Evolutionary conservation across 1,139 yeast species (phyloP).

Genomic region (Arxiozyma slooffiae): DNA sequence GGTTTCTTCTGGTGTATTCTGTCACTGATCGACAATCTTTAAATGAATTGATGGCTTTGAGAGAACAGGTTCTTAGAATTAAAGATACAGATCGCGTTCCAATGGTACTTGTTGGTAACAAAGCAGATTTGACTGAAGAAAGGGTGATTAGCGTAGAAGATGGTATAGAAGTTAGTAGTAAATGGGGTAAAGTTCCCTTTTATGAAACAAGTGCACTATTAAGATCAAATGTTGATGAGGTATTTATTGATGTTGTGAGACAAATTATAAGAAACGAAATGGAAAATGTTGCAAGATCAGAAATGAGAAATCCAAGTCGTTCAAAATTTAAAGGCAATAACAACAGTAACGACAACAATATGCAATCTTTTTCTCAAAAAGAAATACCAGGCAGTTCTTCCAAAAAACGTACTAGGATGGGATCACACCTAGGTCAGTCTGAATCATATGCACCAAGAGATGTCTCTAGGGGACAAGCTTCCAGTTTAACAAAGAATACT

Average conservation of each 20-base stretch:
- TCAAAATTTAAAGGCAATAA: not conserved
- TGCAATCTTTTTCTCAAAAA: not conserved
- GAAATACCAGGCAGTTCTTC: not conserved
- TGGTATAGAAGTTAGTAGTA: constrained; percentile 71
- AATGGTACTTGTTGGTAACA: constrained; percentile 81
- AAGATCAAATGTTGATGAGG: constrained; percentile 82
- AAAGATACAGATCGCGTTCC: constrained; percentile 71
- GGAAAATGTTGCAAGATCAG: constrained; percentile 18
- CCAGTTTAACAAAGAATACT: not conserved
- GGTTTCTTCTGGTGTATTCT: constrained; percentile 78
- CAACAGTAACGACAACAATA: not conserved
- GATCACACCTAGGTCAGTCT: not conserved
- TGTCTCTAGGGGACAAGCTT: not conserved
- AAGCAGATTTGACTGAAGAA: constrained; percentile 69
- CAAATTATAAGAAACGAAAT: constrained; percentile 71
- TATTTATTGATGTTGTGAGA: constrained; percentile 81
- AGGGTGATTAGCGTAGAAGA: constrained; percentile 71
- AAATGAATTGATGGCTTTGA: constrained; percentile 67
- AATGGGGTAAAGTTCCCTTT: constrained; percentile 84
- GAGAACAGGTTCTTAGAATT: constrained; percentile 82
- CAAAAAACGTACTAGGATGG: constrained; percentile 2
- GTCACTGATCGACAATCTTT: constrained; percentile 83
- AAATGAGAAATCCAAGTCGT: constrained; percentile 8
- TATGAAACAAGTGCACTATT: constrained; percentile 92
- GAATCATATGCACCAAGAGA: not conserved